These are phyloP conservation scores for Lecanicillium sp. DNA, from an alignment of 2,329 filamentous ascomycete species.

Conservation along the genomic window DNA sequence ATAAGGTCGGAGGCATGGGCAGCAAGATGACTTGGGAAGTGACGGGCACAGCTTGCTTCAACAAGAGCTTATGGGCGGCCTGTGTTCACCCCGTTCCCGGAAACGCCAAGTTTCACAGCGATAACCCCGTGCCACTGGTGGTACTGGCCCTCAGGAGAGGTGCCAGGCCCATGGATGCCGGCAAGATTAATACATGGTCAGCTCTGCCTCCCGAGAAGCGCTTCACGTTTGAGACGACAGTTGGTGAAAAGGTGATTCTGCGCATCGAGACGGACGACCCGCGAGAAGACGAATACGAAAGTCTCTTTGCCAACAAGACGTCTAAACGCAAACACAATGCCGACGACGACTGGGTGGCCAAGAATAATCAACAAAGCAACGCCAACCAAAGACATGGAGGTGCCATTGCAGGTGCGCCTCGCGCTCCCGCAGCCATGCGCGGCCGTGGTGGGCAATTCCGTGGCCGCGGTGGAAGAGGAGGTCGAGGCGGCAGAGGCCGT, in stretches of 20 bases:
- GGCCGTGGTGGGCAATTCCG: conserved; percentile 22
- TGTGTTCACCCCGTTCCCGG: conserved; percentile 64
- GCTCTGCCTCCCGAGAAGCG: conserved; percentile 62
- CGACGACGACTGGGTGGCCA: conserved; percentile 32
- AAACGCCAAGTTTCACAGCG: conserved; percentile 63
- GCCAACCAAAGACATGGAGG: conserved; percentile 14
- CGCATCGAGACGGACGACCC: conserved; percentile 67
- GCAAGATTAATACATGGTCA: conserved; percentile 76
- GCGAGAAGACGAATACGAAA: conserved; percentile 55
- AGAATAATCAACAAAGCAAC: conserved; percentile 20
- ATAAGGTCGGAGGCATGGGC: conserved; percentile 81
- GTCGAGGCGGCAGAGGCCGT: conserved; percentile 34
- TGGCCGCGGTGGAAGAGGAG: conserved; percentile 28
- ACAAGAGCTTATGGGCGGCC: conserved; percentile 83
- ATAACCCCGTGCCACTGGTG: conserved; percentile 69
- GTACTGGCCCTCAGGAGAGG: conserved; percentile 74
- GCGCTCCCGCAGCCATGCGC: conserved; percentile 8
- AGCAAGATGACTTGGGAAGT: conserved; percentile 79
- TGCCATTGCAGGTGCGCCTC: conserved; percentile 1
- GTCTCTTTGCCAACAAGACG: conserved; percentile 49
- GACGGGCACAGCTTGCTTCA: conserved; percentile 62
- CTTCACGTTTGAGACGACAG: conserved; percentile 71
- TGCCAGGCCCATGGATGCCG: conserved; percentile 69
- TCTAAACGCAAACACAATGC: conserved; percentile 51
- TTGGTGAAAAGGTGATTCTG: conserved; percentile 79